Conservation (phyloP, 176 grass and related monocot species). For the Aegilops bicornis region DNA sequence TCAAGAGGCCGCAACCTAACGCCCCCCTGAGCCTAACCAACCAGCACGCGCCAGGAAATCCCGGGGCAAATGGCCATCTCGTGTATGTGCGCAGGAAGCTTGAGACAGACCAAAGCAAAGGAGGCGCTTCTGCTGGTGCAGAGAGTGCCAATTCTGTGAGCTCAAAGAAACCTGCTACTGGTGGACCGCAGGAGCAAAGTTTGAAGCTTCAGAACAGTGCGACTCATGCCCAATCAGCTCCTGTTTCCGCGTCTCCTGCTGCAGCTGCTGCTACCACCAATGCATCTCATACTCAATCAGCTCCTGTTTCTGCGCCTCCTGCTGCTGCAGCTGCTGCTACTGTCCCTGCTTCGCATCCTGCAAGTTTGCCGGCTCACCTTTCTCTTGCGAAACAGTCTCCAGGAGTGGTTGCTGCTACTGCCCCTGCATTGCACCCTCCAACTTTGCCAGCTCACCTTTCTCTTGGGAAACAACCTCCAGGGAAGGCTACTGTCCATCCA, state of each 20-base stretch:
- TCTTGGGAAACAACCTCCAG: slow-evolving; percentile 33
- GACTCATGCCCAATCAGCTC: slow-evolving; percentile 4
- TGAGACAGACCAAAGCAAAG: slow-evolving; percentile 81
- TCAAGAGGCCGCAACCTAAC: slow-evolving; percentile 59
- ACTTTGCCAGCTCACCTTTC: background rate
- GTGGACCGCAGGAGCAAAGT: slow-evolving; percentile 22
- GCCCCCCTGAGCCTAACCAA: slow-evolving; percentile 39
- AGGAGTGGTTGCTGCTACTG: slow-evolving; percentile 11
- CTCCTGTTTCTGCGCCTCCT: slow-evolving; percentile 7
- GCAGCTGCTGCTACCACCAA: too few relatives aligned
- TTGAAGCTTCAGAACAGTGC: slow-evolving; percentile 37
- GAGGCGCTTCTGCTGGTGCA: slow-evolving; percentile 18
- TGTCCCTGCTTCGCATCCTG: slow-evolving; percentile 23
- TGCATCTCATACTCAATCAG: background rate
- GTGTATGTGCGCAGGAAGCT: slow-evolving; percentile 85
- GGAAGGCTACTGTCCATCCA: slow-evolving; percentile 15
- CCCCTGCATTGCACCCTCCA: slow-evolving; percentile 1
- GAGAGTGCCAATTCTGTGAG: slow-evolving; percentile 35
- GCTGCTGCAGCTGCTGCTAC: slow-evolving; percentile 11
- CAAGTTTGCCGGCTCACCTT: background rate
- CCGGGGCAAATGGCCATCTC: slow-evolving; percentile 57
- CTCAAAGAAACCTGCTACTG: slow-evolving; percentile 34
- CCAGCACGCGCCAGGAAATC: slow-evolving; percentile 35
- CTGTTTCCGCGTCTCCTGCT: background rate
- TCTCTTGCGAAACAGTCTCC: slow-evolving; percentile 31